These are phyloP conservation scores for Chlorophyllum brunneum DNA, from an alignment of 768 basidiomycete genomes.

Conservation along the genomic window DNA sequence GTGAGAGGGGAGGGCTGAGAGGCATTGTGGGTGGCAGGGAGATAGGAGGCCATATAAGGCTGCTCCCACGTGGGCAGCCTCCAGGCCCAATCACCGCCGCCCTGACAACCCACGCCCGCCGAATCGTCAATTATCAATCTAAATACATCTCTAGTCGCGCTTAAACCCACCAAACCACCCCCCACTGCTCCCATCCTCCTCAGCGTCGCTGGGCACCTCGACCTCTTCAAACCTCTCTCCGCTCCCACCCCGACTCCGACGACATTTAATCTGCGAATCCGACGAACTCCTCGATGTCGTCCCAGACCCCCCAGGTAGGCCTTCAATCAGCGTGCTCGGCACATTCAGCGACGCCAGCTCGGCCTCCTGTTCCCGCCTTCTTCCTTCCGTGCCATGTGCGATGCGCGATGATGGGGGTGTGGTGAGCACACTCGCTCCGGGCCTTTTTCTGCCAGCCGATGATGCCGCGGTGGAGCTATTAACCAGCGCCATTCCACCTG, in stretches of 20 bases:
- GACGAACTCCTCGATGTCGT: conserved; percentile 34
- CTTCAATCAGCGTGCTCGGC: conserved; percentile 26
- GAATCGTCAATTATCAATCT: too few species aligned
- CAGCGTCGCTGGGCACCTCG: conserved; percentile 66
- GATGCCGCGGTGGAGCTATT: too few species aligned
- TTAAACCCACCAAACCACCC: conserved; percentile 57
- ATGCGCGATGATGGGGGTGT: conserved; percentile 24
- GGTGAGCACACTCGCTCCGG: conserved; percentile 17
- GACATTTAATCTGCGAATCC: too few species aligned
- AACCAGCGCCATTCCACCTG: conserved; percentile 61
- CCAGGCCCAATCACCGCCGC: too few species aligned
- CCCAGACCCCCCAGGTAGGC: not conserved
- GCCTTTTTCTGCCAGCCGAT: conserved; percentile 11
- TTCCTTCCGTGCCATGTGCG: conserved; percentile 19
- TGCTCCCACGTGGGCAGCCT: too few species aligned
- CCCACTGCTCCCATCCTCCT: conserved; percentile 33
- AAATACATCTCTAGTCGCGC: too few species aligned
- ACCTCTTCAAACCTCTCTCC: conserved; percentile 62
- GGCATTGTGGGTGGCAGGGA: not conserved
- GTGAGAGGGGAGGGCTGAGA: conserved; percentile 33
- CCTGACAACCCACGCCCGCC: too few species aligned
- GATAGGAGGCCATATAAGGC: too few species aligned
- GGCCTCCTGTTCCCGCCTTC: conserved; percentile 38
- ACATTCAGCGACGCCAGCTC: conserved; percentile 56
- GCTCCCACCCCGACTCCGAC: conserved; percentile 41